Percentiles rank a stretch among this genome's conserved stretches.
These are phyloP conservation scores for Solanum sejunctum DNA, from an alignment of 257 asterid genomes.

Conservation along the genomic window DNA sequence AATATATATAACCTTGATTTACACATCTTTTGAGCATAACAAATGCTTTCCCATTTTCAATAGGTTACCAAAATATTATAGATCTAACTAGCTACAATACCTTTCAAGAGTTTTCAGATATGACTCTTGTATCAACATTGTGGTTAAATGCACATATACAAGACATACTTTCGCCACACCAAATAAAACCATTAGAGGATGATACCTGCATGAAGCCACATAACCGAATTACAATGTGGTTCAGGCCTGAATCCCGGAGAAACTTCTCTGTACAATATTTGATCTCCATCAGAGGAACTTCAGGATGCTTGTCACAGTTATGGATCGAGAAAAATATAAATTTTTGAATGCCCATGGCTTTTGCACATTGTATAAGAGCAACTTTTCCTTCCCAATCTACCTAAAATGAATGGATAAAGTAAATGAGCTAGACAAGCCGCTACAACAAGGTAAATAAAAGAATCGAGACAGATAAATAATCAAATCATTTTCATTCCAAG, in stretches of 20 bases:
- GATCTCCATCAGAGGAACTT: constrained; percentile 99
- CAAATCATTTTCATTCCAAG: not conserved
- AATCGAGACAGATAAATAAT: not conserved
- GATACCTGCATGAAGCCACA: constrained; percentile 99
- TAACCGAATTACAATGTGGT: constrained; percentile 73
- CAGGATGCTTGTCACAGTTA: constrained; percentile 98
- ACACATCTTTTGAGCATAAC: not conserved
- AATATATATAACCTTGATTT: not conserved
- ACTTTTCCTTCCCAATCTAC: constrained; percentile 99
- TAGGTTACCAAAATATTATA: not conserved
- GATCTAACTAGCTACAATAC: not conserved
- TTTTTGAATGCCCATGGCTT: constrained; percentile 92
- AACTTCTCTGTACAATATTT: constrained; percentile 88
- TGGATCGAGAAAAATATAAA: constrained; percentile 87
- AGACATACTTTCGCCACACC: not conserved
- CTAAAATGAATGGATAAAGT: constrained; percentile 36
- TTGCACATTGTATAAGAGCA: constrained; percentile 97
- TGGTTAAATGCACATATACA: not conserved
- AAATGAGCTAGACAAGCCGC: constrained; percentile 2
- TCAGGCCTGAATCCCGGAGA: constrained; percentile 66
- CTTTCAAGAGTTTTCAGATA: not conserved
- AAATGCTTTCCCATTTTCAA: not conserved
- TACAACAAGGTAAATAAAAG: not conserved
- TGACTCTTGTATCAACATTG: not conserved
- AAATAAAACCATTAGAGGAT: not conserved